Base-by-base conservation (phyloP, 1,139 yeast genomes). In the Debaryomyces coudertii region DNA sequence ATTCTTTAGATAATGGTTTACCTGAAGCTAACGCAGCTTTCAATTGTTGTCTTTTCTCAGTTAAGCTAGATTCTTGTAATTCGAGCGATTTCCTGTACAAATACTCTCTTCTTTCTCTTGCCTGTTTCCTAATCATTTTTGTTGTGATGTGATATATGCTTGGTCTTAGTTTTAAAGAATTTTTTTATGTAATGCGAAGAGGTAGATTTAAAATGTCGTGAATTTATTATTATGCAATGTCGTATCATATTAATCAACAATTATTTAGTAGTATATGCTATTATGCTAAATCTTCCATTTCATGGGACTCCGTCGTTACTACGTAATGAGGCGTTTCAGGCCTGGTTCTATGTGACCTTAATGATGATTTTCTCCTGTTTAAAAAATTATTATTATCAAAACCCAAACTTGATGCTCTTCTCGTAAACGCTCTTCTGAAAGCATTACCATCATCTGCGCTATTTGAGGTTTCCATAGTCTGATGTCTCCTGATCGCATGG, bases 81-180 rank as follows among this genome's bases (percentile, higher is more conserved):
- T 90, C 95, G 39, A 89, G 82, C 0, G 97, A 88, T 63, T 92
- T 90, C 46, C 92, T 79, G 71, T 89, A 93, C 36, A 92, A 76
- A 59, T 90, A 93, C 61, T 93, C 98, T 68, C 96, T 82, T 73
- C 98, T 81, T 66, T 92, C 97, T 71, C 98, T 83, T 15, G 97
- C 97, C 62, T 90, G 96, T 73, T 88, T 83, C 69, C 99, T 81
- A 50, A 90, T 74, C 97, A 75, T 73, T 11, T 11, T 50, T n/a
- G 22, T 25, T 27, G 16, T 5, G 40, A 28, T 20, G 12, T 11
- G 33, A 27, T 16, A 20, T 22, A 4, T 11, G 2, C 28, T 40
- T 31, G 29, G 11, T 27, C 8, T 27, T 15, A n/a, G 4, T 9
- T 29, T 16, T 7, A 23, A 43, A 15, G 29, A 31, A 36, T n/a